Evolutionary conservation across 345 rosid species (phyloP).

Genomic region (Melaleuca quinquenervia): DNA sequence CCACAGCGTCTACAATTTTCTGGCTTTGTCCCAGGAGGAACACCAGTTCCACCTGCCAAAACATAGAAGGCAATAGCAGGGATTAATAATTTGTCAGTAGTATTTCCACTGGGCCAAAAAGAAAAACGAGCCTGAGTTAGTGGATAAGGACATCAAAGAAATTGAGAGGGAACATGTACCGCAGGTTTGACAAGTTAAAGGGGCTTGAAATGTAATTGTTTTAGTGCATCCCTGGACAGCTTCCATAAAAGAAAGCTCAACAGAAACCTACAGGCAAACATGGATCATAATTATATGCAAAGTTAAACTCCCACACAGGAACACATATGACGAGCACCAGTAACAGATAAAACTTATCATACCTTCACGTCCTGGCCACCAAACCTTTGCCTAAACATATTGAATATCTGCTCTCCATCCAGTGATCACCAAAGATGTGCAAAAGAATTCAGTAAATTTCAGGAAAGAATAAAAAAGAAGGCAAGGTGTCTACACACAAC

Average conservation of each 20-base stretch:
- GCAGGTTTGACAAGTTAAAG: slow-evolving; percentile 76
- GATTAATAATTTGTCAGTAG: neutral
- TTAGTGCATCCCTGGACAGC: slow-evolving; percentile 96
- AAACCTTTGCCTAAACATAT: slow-evolving; percentile 44
- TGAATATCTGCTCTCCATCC: slow-evolving; percentile 37
- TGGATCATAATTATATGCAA: neutral
- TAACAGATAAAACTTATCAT: neutral
- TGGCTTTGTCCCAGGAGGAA: slow-evolving; percentile 95
- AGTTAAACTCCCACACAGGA: neutral
- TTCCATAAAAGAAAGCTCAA: slow-evolving; percentile 98
- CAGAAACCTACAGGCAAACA: slow-evolving; percentile 38
- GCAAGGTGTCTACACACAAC: neutral
- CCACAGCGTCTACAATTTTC: slow-evolving; percentile 75
- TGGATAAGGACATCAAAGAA: neutral
- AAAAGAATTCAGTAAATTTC: neutral
- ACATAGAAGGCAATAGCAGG: neutral
- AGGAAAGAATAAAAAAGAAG: neutral
- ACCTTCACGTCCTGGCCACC: slow-evolving; percentile 98
- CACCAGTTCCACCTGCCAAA: slow-evolving; percentile 80
- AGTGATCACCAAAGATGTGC: neutral
- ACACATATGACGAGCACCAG: neutral
- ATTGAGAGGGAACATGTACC: slow-evolving; percentile 32
- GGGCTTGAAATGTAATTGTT: slow-evolving; percentile 75
- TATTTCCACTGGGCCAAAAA: neutral
- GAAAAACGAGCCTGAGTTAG: neutral